Evolutionary conservation across 352 stramenopile genomes (phyloP).

Genomic region (Phytophthora constricta): DNA sequence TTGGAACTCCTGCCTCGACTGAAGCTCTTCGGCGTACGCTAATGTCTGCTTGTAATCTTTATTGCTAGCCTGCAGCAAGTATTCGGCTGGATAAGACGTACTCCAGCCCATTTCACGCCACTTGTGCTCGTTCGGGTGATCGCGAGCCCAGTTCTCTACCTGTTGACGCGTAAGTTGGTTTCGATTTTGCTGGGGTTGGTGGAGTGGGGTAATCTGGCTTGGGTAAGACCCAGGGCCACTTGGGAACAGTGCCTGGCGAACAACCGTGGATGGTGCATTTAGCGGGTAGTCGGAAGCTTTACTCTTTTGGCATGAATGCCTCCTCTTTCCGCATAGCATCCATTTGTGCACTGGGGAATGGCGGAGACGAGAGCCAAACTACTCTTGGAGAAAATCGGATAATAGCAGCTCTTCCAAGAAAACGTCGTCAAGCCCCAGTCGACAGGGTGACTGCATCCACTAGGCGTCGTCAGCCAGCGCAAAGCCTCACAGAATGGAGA

Average conservation of each 20-base stretch:
- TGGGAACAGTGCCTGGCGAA: slow-evolving; percentile 52
- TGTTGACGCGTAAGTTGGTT: slow-evolving; percentile 12
- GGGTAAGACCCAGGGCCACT: slow-evolving; percentile 52
- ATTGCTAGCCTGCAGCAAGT: slow-evolving; percentile 43
- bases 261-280: slow-evolving; percentile 41
- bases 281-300: slow-evolving; percentile 42
- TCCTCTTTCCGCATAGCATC: slow-evolving; percentile 28
- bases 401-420: slow-evolving; percentile 53
- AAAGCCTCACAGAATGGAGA: neutral
- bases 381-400: slow-evolving; percentile 28
- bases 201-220: slow-evolving; percentile 41
- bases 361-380: neutral
- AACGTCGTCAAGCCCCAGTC: slow-evolving; percentile 26
- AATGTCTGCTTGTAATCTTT: slow-evolving; percentile 63
- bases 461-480: neutral
- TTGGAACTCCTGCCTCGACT: slow-evolving; percentile 21
- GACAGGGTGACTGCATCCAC: slow-evolving; percentile 29
- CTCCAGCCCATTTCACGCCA: slow-evolving; percentile 75
- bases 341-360: slow-evolving; percentile 1
- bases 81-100: slow-evolving; percentile 75
- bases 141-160: slow-evolving; percentile 14
- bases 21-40: slow-evolving; percentile 61
- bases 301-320: slow-evolving; percentile 23
- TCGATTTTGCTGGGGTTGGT: slow-evolving; percentile 23
- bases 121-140: slow-evolving; percentile 39